phyloP scores from a whole-genome alignment of 2,329 filamentous ascomycete species.

The Aspergillus felis region DNA sequence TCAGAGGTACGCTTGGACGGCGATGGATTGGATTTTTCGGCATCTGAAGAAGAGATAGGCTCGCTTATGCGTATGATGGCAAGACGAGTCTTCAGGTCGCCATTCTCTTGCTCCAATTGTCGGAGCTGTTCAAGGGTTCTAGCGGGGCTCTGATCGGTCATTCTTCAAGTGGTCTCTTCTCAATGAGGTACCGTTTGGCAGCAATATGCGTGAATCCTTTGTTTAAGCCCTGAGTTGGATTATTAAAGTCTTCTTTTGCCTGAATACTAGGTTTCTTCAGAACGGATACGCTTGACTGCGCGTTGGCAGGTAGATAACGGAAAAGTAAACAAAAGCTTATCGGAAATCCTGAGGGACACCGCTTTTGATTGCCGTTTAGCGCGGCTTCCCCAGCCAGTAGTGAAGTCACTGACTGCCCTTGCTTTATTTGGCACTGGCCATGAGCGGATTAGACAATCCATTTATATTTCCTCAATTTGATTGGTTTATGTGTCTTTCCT shows the following conservation, averaged over 20 bases:
- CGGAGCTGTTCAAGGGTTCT: slow-evolving; percentile 46
- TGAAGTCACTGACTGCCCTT: neutral
- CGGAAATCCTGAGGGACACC: neutral
- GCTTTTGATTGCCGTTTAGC: neutral
- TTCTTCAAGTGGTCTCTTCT: slow-evolving; percentile 1
- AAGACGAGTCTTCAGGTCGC: slow-evolving; percentile 50
- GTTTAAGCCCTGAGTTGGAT: neutral
- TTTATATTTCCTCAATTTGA: neutral
- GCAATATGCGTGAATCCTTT: no score
- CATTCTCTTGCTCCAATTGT: slow-evolving; percentile 33
- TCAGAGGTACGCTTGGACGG: slow-evolving; percentile 63
- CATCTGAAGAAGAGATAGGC: slow-evolving; percentile 55
- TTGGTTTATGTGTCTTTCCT: neutral
- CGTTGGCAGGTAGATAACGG: slow-evolving; percentile 11
- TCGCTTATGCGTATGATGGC: slow-evolving; percentile 75
- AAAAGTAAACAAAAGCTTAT: slow-evolving; percentile 18
- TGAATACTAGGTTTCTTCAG: neutral
- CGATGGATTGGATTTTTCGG: slow-evolving; percentile 22
- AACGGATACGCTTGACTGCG: neutral
- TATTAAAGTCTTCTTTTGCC: neutral
- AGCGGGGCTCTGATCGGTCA: slow-evolving; percentile 18
- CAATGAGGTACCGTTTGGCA: neutral
- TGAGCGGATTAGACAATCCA: neutral
- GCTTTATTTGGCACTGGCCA: neutral
- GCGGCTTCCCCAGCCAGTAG: neutral